Evolutionary conservation across 805 yeast genomes (phyloP).

Genomic region (Saccharomycopsis fermentans): DNA sequence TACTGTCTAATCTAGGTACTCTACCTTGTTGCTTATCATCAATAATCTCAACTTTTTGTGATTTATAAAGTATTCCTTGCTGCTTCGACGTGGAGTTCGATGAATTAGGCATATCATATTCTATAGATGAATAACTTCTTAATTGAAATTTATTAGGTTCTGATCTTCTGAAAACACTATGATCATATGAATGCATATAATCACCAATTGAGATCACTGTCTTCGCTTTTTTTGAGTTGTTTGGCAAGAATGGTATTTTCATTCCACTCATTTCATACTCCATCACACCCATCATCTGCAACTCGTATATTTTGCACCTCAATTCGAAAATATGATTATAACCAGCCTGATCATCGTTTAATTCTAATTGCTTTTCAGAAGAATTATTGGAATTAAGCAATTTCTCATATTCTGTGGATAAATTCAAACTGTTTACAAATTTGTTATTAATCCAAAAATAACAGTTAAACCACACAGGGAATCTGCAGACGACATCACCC

Average conservation of each 20-base stretch:
- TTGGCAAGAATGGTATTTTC: constrained; percentile 14
- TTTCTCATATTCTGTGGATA: not conserved
- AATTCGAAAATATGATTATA: constrained; percentile 45
- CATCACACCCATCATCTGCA: constrained; percentile 98
- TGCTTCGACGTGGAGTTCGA: not conserved
- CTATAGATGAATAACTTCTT: not conserved
- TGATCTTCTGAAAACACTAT: not conserved
- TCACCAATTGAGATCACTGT: not conserved
- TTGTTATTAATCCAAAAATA: constrained; percentile 62
- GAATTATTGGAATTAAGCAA: not conserved
- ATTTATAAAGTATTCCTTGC: not conserved
- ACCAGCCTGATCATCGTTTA: constrained; percentile 3
- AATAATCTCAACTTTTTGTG: not conserved
- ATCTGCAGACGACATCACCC: constrained; percentile 52
- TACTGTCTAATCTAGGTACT: not conserved
- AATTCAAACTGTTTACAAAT: constrained; percentile 19
- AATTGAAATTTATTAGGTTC: not conserved
- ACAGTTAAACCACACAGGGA: constrained; percentile 93
- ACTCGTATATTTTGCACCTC: constrained; percentile 82
- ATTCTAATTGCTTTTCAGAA: not conserved
- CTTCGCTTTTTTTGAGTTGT: not conserved
- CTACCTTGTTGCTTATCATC: not conserved
- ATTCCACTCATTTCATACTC: constrained; percentile 65
- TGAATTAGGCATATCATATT: not conserved
- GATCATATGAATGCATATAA: not conserved